Evolutionary conservation across 78 protist genomes (phyloP).

Genomic region (Capsaspora owczarzaki): DNA sequence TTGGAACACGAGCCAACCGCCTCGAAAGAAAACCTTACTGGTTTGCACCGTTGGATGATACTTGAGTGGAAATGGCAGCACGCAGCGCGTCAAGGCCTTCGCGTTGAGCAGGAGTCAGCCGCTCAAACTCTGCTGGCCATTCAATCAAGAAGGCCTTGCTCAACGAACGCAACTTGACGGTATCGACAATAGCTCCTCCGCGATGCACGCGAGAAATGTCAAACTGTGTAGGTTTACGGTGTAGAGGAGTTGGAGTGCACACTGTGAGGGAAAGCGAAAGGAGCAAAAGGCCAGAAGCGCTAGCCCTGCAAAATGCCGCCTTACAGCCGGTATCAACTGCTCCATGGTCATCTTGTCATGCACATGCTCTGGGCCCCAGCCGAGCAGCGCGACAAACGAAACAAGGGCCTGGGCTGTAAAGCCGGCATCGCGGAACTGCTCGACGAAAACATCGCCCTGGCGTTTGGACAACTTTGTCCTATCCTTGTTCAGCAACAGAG

Average conservation of each 20-base stretch:
- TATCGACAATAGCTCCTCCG: constrained; percentile 5
- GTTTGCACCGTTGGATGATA: not conserved
- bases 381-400: constrained; percentile 57
- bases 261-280: no score
- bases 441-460: constrained; percentile 58
- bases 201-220: not conserved
- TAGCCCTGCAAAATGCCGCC: not conserved
- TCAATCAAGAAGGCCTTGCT: not conserved
- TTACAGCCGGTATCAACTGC: not conserved
- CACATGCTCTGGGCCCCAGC: constrained; percentile 15
- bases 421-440: constrained; percentile 38
- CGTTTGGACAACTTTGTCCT: constrained; percentile 71
- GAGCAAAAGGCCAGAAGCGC: not conserved
- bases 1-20: no score
- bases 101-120: no score
- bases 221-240: not conserved
- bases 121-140: no score
- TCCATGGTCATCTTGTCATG: not conserved
- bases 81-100: not conserved
- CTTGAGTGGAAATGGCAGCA: not conserved
- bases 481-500: constrained; percentile 58
- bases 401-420: constrained; percentile 49
- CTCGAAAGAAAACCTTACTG: no score
- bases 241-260: not conserved
- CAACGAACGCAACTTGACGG: not conserved